Conservation (phyloP, 208 protist species). For the Wallacemonas sp. region DNA sequence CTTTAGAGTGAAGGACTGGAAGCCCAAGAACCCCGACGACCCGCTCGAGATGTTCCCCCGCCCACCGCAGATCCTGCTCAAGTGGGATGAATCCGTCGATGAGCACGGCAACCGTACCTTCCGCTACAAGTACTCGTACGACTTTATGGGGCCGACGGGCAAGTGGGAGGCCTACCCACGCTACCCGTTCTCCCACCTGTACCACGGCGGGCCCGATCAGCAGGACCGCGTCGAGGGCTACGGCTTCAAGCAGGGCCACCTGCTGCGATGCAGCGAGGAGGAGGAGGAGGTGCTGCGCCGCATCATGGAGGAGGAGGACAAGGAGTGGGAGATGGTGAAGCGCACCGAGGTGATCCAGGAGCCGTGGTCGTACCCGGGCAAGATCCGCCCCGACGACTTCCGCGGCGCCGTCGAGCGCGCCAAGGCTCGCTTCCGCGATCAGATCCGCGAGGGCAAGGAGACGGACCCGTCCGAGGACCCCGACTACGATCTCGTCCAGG, state of each 20-base stretch:
- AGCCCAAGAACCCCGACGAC: slow-evolving; percentile 88
- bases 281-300: slow-evolving; percentile 89
- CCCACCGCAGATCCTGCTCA: slow-evolving; percentile 79
- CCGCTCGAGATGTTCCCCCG: slow-evolving; percentile 90
- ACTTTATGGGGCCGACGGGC: slow-evolving; percentile 84
- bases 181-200: slow-evolving; percentile 88
- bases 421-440: slow-evolving; percentile 81
- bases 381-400: slow-evolving; percentile 84
- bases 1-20: slow-evolving; percentile 88
- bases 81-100: slow-evolving; percentile 88
- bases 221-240: slow-evolving; percentile 81
- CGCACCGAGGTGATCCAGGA: slow-evolving; percentile 90
- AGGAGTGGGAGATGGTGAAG: slow-evolving; percentile 93
- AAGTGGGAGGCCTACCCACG: slow-evolving; percentile 90
- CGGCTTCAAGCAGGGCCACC: slow-evolving; percentile 90
- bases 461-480: slow-evolving; percentile 88
- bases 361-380: slow-evolving; percentile 90
- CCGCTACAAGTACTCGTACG: slow-evolving; percentile 89
- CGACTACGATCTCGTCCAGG: slow-evolving; percentile 86
- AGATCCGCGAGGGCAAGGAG: slow-evolving; percentile 79
- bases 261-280: slow-evolving; percentile 83
- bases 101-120: slow-evolving; percentile 92
- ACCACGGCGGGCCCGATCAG: slow-evolving; percentile 73
- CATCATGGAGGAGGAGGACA: slow-evolving; percentile 92
- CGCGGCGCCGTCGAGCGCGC: slow-evolving; percentile 86